phyloP scores from a whole-genome alignment of 352 stramenopile genomes.

The Phytophthora multivora region DNA sequence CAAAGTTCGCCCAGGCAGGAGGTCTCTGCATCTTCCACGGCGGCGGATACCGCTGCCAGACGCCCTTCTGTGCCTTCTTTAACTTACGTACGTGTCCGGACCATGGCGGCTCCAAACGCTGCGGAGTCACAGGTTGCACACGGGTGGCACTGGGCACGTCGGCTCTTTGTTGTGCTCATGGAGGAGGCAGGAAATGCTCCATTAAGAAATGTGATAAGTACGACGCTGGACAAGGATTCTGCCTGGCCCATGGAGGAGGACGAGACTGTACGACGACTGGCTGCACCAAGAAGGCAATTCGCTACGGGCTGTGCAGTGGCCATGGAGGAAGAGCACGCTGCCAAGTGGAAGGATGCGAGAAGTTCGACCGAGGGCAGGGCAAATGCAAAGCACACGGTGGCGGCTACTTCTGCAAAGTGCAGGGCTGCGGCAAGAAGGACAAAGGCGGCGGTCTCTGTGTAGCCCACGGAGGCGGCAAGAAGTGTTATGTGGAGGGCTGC shows the following conservation, averaged over 20 bases:
- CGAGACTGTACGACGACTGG: conserved; percentile 58
- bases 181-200: conserved; percentile 69
- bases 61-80: conserved; percentile 70
- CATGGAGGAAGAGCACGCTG: conserved; percentile 77
- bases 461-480: conserved; percentile 80
- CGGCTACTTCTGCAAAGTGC: conserved; percentile 79
- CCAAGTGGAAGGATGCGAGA: conserved; percentile 76
- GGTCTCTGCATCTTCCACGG: conserved; percentile 71
- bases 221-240: conserved; percentile 69
- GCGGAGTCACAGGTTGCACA: conserved; percentile 51
- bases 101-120: conserved; percentile 76
- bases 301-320: conserved; percentile 75
- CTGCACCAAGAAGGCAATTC: conserved; percentile 79
- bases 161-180: conserved; percentile 70
- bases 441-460: conserved; percentile 83
- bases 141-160: conserved; percentile 53
- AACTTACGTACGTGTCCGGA: conserved; percentile 77
- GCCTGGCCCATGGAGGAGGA: conserved; percentile 74
- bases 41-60: conserved; percentile 73
- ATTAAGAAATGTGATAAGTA: conserved; percentile 78
- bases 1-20: conserved; percentile 67
- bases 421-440: conserved; percentile 84
- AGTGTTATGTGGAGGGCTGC: conserved; percentile 77
- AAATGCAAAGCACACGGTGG: conserved; percentile 86
- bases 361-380: conserved; percentile 76